A percentile compares a stretch with the other conserved stretches of the same genome.
Conservation (phyloP, 1,139 yeast species). For the Geotrichum phurueaensis region DNA sequence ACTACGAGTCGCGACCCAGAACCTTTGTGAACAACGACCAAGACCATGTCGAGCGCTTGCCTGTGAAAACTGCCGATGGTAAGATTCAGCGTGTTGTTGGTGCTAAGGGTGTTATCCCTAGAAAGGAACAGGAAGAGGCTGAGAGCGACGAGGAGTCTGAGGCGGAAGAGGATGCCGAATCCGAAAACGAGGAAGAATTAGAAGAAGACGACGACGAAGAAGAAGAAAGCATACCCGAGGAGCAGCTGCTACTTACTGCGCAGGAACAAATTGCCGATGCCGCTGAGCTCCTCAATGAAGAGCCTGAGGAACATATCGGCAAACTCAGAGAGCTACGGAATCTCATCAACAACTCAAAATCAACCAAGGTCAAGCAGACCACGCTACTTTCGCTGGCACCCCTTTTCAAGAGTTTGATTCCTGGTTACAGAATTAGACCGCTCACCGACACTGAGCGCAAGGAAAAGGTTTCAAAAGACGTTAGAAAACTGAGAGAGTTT, state of each 20-base stretch:
- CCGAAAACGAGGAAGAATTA: conserved; percentile 19
- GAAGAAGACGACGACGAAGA: conserved; percentile 26
- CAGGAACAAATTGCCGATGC: conserved; percentile 81
- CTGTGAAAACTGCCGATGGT: conserved; percentile 72
- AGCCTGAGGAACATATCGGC: conserved; percentile 79
- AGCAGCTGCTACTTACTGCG: conserved; percentile 57
- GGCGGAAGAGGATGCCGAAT: conserved; percentile 9
- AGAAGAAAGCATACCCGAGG: conserved; percentile 53
- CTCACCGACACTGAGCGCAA: conserved; percentile 72
- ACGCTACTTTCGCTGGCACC: conserved; percentile 76
- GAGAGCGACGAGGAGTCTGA: conserved; percentile 7
- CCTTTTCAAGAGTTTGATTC: conserved; percentile 78
- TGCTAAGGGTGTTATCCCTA: conserved; percentile 22
- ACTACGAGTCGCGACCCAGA: conserved; percentile 34
- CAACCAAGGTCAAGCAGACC: conserved; percentile 64
- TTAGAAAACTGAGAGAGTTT: conserved; percentile 64
- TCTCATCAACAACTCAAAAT: conserved; percentile 57
- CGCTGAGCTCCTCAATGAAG: conserved; percentile 74
- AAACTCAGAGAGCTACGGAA: conserved; percentile 64
- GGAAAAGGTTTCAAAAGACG: conserved; percentile 78
- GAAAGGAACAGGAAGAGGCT: conserved; percentile 18
- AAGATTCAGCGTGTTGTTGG: conserved; percentile 55
- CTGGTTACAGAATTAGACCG: conserved; percentile 81
- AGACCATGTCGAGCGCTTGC: conserved; percentile 60
- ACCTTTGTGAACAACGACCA: conserved; percentile 34